Evolutionary conservation across 257 asterid species (phyloP), one percentile per base, ranked within the genome.

Genomic region (Coffea eugenioides): DNA sequence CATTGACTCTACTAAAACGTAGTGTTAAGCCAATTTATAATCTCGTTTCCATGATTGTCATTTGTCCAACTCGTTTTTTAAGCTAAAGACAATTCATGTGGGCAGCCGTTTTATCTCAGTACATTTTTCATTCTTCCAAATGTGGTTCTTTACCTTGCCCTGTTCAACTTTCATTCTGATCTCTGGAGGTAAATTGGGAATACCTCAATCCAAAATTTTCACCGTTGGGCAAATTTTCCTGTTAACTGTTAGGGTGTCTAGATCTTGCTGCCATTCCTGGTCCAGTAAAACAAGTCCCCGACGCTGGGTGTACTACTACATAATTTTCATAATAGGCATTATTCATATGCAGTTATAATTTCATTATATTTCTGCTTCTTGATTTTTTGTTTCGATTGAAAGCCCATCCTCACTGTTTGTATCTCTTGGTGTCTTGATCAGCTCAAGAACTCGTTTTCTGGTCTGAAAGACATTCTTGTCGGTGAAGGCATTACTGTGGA

Each of bases 401-500:
- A 5, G 2, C 45, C 23, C 8, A 20, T 61, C 8, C 78, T 85
- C 70, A 90, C 79, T 23, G 74, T 59, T 31, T 71, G 74, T 73
- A 39, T 59, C 61, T 76, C 23, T 57, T 66, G 80, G 31, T 77
- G 31, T 80, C 14, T 79, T 57, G 71, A 73, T 67, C 97, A 92
- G 97, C 66, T 80, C 74, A 88, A 91, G 84, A 77, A 76, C 69
- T 84, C 96, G 13, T 78, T 82, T 84, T 71, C 85, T 74, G 94
- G 93, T 77, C 84, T 94, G 87, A 85, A 89, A 74, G 87, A 88
- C 78, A 87, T 92, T 73, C 87, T 88, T 54, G 93, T 94, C 23
- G 87, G 93, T 67, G 90, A 94, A 88, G 98, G 97, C 81, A 90
- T 94, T 76, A 87, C 90, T 3, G 76, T 92, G 65, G 97, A 90